Base-by-base conservation (phyloP, 2,329 filamentous ascomycete species). In the Claviceps sorghi region DNA sequence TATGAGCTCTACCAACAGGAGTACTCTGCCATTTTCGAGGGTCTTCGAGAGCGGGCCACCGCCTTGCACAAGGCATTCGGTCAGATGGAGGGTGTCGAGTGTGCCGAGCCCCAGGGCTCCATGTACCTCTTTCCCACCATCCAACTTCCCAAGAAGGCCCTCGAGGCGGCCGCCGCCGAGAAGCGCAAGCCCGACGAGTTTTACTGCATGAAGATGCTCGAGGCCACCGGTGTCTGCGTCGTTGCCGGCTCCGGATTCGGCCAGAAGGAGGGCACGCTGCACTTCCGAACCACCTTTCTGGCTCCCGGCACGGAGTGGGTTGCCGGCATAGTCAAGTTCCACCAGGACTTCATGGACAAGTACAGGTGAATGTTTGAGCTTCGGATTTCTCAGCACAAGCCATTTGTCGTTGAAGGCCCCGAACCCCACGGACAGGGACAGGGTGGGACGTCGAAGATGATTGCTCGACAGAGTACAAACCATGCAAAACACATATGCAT, bases 81-180 rank as follows among this genome's bases (percentile, higher is more conserved):
- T 67, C 73, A 88, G 65, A 97, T 98, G 93, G 91, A 97, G 69
- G 93, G 93, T 54, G 91, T 98, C 54, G 80, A 90, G 67, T 95
- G 90, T 71, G 85, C 86, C 62, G 77, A 82, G 60, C 93, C 93
- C 52, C 86, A 95, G 78, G 93, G 93, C 55, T 84, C 86, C 66
- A 98, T 98, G 93, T 98, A 98, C 74, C 85, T 98, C 62, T 98
- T 97, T 80, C 93, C 93, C 26, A 93, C 88, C 60, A 95, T 98
- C 71, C 81, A 75, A 36, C 75, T 98, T 26, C 80, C 93, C 1
- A 60, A 71, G 26, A 88, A 87, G 71, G 93, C 89, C 42, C 70
- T 83, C 56, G 83, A 84, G 58, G 87, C 86, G 17, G 93, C 93
- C 38, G 68, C 75, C 62, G 72, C 83, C 56, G 86, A 89, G 66